Percentiles rank a stretch among this genome's conserved stretches.
phyloP scores from a whole-genome alignment of 2,329 filamentous ascomycete species.

The Fusarium camptoceras region DNA sequence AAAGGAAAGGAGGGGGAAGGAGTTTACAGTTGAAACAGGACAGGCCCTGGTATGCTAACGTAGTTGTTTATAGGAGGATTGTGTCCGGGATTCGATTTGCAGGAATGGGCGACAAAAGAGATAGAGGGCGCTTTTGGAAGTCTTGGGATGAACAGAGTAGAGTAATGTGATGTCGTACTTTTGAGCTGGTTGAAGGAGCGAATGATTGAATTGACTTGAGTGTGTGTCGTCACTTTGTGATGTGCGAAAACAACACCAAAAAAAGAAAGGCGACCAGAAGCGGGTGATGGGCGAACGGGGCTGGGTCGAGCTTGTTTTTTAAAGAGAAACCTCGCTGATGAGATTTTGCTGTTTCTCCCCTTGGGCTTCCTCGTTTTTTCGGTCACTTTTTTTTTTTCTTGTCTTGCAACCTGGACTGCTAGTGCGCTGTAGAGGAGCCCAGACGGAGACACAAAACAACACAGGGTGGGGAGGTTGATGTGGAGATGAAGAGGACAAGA shows the following conservation, averaged over 20 bases:
- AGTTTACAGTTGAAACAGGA: conserved; percentile 33
- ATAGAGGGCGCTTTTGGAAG: conserved; percentile 5
- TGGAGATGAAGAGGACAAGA: conserved; percentile 36
- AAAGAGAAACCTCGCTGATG: conserved; percentile 29
- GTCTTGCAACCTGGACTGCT: conserved; percentile 18
- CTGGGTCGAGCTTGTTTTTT: conserved; percentile 39
- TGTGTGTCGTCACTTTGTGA: conserved; percentile 37
- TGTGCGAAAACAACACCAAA: conserved; percentile 26
- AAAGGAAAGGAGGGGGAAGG: conserved; percentile 33
- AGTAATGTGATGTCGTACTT: background rate
- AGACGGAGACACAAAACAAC: conserved; percentile 28
- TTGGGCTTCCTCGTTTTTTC: conserved; percentile 1
- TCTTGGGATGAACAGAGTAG: background rate
- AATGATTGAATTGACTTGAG: background rate
- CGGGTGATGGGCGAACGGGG: conserved; percentile 16
- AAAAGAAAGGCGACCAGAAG: conserved; percentile 34
- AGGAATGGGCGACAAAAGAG: conserved; percentile 12
- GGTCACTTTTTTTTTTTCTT: conserved; percentile 1
- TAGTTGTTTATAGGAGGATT: conserved; percentile 29
- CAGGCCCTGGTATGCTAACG: conserved; percentile 29
- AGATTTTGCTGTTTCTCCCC: conserved; percentile 11
- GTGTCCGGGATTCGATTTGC: conserved; percentile 2
- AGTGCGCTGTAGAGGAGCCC: conserved; percentile 27
- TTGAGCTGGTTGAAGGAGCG: background rate
- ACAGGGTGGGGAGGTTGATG: conserved; percentile 37